Conservation (phyloP, 2,329 filamentous ascomycete species). For the Nemania sp. region DNA sequence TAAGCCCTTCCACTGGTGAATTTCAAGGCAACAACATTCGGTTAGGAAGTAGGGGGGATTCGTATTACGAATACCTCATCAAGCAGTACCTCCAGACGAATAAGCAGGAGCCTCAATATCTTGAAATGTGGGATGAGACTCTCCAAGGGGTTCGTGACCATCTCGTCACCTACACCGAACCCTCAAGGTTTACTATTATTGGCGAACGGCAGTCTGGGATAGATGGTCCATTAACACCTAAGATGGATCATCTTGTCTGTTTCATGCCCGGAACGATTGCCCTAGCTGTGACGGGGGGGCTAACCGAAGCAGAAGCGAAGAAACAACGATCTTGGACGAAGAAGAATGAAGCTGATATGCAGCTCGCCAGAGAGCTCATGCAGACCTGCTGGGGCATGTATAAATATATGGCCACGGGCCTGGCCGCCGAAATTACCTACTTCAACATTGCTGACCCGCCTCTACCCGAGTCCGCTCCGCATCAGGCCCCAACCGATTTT, state of each 20-base stretch:
- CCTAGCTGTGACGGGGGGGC: slow-evolving; percentile 79
- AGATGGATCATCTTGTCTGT: slow-evolving; percentile 98
- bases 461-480: slow-evolving; percentile 59
- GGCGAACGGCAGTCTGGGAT: slow-evolving; percentile 83
- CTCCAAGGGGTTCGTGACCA: slow-evolving; percentile 87
- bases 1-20: slow-evolving; percentile 75
- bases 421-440: slow-evolving; percentile 94
- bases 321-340: slow-evolving; percentile 73
- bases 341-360: slow-evolving; percentile 83
- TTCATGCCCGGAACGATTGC: slow-evolving; percentile 98
- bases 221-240: slow-evolving; percentile 68
- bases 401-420: slow-evolving; percentile 82
- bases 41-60: slow-evolving; percentile 91
- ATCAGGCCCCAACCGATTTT: slow-evolving; percentile 56
- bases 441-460: slow-evolving; percentile 78
- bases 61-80: slow-evolving; percentile 98
- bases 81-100: slow-evolving; percentile 97
- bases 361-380: slow-evolving; percentile 85
- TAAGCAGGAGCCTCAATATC: slow-evolving; percentile 81
- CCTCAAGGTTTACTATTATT: slow-evolving; percentile 82
- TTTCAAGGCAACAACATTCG: slow-evolving; percentile 88
- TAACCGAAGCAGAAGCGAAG: slow-evolving; percentile 74
- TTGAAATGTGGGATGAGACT: slow-evolving; percentile 90
- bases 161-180: slow-evolving; percentile 84
- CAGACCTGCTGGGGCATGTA: slow-evolving; percentile 99